phyloP scores from a whole-genome alignment of 306 rosid genomes.

The Prunus mume region DNA sequence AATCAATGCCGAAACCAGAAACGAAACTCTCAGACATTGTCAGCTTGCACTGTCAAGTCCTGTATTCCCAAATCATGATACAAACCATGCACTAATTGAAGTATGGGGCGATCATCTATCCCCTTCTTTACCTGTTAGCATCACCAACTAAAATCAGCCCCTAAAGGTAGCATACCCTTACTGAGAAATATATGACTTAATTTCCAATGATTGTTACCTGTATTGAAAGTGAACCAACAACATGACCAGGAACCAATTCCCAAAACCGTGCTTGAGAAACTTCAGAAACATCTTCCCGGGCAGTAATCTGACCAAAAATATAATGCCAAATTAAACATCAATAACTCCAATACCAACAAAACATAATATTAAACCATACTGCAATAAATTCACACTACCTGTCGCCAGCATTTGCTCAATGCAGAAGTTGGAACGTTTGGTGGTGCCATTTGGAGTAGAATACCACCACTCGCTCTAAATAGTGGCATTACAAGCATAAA shows the following conservation, averaged over 20 bases:
- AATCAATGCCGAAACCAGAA: background rate
- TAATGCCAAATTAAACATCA: background rate
- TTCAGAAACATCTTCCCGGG: slow-evolving; percentile 73
- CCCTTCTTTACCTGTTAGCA: slow-evolving; percentile 70
- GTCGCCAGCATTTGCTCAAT: slow-evolving; percentile 88
- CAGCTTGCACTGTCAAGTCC: slow-evolving; percentile 78
- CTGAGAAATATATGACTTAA: background rate
- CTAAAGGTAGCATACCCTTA: background rate
- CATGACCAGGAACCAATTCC: slow-evolving; percentile 95
- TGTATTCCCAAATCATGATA: slow-evolving; percentile 90
- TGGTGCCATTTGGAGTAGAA: slow-evolving; percentile 96
- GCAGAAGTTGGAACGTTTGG: slow-evolving; percentile 89
- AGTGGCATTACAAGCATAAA: slow-evolving; percentile 93
- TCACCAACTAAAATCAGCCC: slow-evolving; percentile 23
- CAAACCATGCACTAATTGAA: slow-evolving; percentile 75
- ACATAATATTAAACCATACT: background rate
- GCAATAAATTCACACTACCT: slow-evolving; percentile 45
- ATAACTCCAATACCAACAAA: slow-evolving; percentile 7
- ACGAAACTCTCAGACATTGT: slow-evolving; percentile 38
- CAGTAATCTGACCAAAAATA: slow-evolving; percentile 48
- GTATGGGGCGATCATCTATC: slow-evolving; percentile 55
- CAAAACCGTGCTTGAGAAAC: slow-evolving; percentile 82
- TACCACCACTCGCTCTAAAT: slow-evolving; percentile 83
- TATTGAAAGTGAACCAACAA: slow-evolving; percentile 70
- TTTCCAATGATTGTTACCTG: slow-evolving; percentile 41